Evolutionary conservation across 2,329 filamentous ascomycete genomes (phyloP), one percentile per base, ranked within the genome.

Genomic region (Apiospora hydei): DNA sequence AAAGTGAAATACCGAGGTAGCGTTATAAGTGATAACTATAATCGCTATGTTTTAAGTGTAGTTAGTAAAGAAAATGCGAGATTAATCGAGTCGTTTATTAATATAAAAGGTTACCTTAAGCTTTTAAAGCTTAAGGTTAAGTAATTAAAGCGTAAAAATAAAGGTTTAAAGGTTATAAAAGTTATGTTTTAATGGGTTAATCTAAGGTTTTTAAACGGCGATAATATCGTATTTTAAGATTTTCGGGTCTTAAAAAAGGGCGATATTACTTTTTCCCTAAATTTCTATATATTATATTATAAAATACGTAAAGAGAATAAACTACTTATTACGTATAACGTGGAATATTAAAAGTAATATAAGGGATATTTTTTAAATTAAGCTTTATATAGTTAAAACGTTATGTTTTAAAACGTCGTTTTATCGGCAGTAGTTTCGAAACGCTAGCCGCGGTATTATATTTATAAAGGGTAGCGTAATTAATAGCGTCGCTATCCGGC

Each of bases 261-360:
- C n/a, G n/a, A n/a, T 47, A 47, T 21, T 8, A 30, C 8, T 8
- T 3, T 49, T 49, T n/a, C 26, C 26, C 10, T 49, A n/a, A 49
- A n/a, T n/a, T 49, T 49, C 10, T 49, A 49, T 49, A 49, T 49
- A 49, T 49, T 49, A 67, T 67, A 67, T 46, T 67, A 44, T 46
- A 68, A 30, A 30, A 46, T 67, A 8, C 26, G 26, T 30, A 46
- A 16, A 6, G 21, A 43, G 44, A 26, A 14, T 67, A 30, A 2
- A 30, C 5, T 38, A 67, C 3, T 44, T 26, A 26, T 43, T 21
- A 30, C 5, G 4, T 30, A 30, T n/a, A 1, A 43, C 10, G 10
- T 10, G n/a, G n/a, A 49, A 49, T 49, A 49, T 49, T 10, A 11
- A n/a, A 49, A 10, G 1, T 68, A 21, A 18, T 46, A 30, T 44